Evolutionary conservation across 768 basidiomycete genomes (phyloP).

Genomic region (Boletus tomentosulus): DNA sequence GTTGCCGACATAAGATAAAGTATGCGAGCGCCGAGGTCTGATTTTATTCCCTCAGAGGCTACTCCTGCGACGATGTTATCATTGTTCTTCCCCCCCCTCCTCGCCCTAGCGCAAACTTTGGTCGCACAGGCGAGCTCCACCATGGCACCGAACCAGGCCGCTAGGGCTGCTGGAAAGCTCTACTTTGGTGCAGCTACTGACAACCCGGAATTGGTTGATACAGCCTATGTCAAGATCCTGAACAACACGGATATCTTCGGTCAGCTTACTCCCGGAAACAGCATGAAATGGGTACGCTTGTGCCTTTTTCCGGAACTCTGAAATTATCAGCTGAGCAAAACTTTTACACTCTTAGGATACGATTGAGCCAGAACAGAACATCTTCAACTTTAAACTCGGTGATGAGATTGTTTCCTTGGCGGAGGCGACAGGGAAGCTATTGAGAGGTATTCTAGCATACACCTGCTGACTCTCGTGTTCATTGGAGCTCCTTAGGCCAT

Average conservation of each 20-base stretch:
- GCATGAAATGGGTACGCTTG: constrained; percentile 20
- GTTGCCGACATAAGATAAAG: neutral
- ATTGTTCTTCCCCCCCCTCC: neutral
- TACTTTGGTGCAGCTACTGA: constrained; percentile 50
- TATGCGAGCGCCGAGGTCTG: neutral
- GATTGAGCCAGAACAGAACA: constrained; percentile 22
- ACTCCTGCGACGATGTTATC: neutral
- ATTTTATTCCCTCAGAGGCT: neutral
- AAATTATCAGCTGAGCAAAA: neutral
- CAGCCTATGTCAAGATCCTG: constrained; percentile 9
- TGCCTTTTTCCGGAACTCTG: neutral
- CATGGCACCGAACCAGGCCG: constrained; percentile 31
- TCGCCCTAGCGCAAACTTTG: neutral
- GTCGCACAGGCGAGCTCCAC: neutral
- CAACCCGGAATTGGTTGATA: constrained; percentile 41
- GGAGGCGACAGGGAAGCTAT: constrained; percentile 15
- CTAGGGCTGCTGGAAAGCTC: constrained; percentile 38
- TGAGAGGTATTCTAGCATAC: constrained; percentile 11
- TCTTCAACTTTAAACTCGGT: constrained; percentile 20
- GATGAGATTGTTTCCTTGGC: constrained; percentile 20
- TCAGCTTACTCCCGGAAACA: constrained; percentile 18
- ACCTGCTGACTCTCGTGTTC: neutral
- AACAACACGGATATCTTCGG: constrained; percentile 13
- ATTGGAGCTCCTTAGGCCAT: constrained; percentile 9
- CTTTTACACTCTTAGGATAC: constrained; percentile 6